Evolutionary conservation across 176 grass and related monocot genomes (phyloP).

Genomic region (Carex scoparia): DNA sequence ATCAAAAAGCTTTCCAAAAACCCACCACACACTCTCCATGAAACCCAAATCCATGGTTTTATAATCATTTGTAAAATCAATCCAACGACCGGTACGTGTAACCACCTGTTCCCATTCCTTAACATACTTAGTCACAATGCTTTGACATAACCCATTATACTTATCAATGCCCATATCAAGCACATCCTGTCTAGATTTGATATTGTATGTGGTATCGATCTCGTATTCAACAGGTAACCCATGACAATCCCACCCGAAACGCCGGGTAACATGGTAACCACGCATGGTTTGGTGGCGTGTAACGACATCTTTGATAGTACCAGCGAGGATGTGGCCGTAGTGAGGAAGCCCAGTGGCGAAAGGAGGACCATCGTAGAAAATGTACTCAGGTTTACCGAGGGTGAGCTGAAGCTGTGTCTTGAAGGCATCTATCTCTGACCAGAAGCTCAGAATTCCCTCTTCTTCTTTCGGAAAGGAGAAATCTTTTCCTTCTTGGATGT

Average conservation of each 20-base stretch:
- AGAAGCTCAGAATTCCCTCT: constrained; percentile 56
- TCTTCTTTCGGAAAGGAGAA: constrained; percentile 84
- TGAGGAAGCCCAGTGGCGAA: constrained; percentile 92
- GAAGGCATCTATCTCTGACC: constrained; percentile 58
- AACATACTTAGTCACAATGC: constrained; percentile 94
- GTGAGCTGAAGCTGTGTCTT: constrained; percentile 73
- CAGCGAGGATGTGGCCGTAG: constrained; percentile 92
- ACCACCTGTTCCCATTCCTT: constrained; percentile 79
- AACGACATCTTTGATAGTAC: constrained; percentile 98
- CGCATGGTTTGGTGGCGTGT: constrained; percentile 90
- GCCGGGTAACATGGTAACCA: constrained; percentile 72
- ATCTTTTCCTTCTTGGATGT: constrained; percentile 87
- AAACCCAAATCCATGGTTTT: constrained; percentile 84
- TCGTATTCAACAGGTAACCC: constrained; percentile 94
- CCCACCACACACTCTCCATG: constrained; percentile 97
- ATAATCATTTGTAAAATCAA: constrained; percentile 91
- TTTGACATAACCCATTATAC: constrained; percentile 81
- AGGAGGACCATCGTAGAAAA: constrained; percentile 92
- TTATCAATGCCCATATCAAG: constrained; percentile 80
- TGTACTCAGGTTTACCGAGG: constrained; percentile 72
- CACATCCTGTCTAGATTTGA: constrained; percentile 80
- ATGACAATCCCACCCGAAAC: constrained; percentile 97
- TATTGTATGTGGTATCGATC: constrained; percentile 68
- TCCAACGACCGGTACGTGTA: constrained; percentile 78
- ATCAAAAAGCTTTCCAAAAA: constrained; percentile 63